A percentile compares a stretch with the other conserved stretches of the same genome.
Conservation (phyloP, 2,329 filamentous ascomycete genomes). For the Fusarium sp. region DNA sequence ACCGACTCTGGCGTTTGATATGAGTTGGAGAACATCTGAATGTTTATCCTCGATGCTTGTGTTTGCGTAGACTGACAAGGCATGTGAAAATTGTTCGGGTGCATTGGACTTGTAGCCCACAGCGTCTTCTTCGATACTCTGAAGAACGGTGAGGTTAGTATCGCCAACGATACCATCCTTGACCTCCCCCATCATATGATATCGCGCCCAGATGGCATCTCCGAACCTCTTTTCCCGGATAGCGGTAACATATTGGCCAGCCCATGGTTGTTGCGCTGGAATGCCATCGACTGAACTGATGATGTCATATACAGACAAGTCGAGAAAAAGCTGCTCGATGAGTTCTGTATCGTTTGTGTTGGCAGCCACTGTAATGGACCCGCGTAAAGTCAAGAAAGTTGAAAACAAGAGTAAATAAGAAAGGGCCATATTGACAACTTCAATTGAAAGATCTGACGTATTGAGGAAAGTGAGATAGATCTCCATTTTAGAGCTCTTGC, state of each 20-base stretch:
- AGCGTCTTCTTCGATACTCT: slow-evolving; percentile 2
- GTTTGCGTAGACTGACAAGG: no score
- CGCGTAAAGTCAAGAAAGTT: no score
- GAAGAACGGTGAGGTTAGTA: neutral
- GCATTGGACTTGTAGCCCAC: neutral
- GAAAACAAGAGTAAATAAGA: no score
- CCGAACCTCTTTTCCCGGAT: neutral
- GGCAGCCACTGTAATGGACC: neutral
- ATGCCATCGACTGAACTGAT: neutral
- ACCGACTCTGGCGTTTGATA: no score
- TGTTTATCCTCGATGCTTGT: no score
- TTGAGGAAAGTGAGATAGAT: no score
- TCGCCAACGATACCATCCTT: neutral
- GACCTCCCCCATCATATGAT: neutral
- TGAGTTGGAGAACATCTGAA: no score
- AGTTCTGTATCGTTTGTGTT: neutral
- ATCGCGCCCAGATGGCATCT: slow-evolving; percentile 3
- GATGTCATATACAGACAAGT: neutral
- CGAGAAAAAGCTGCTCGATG: neutral
- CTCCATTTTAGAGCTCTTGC: no score
- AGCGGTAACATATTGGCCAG: neutral
- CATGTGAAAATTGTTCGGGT: neutral
- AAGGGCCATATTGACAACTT: no score
- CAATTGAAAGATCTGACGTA: no score
- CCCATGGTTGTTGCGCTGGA: neutral